A percentile compares a stretch with the other conserved stretches of the same genome.
Conservation (phyloP, 2,329 filamentous ascomycete species). For the Capronia coronata region DNA sequence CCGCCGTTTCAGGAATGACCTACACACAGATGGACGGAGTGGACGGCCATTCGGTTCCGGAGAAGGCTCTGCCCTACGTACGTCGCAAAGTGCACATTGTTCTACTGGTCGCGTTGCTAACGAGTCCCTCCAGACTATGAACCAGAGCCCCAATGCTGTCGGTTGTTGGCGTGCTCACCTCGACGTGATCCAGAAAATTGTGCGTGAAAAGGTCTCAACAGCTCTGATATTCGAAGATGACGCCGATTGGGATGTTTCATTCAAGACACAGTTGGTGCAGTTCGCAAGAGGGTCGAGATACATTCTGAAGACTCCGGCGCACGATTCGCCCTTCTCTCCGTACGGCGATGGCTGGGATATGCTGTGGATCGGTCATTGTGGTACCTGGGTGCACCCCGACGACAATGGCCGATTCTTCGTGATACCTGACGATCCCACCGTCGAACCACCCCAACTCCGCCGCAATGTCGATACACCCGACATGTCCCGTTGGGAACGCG, state of each 20-base stretch:
- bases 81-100: background rate
- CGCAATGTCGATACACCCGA: conserved; percentile 18
- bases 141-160: conserved; percentile 14
- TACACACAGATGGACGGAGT: conserved; percentile 24
- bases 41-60: conserved; percentile 15
- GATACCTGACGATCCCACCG: conserved; percentile 33
- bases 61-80: conserved; percentile 25
- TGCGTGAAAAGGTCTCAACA: conserved; percentile 42
- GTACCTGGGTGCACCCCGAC: conserved; percentile 30
- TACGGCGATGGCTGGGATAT: conserved; percentile 51
- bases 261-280: conserved; percentile 45
- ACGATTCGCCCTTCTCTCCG: conserved; percentile 34
- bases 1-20: conserved; percentile 35
- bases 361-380: conserved; percentile 49
- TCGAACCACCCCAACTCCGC: conserved; percentile 25
- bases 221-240: conserved; percentile 54
- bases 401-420: conserved; percentile 30
- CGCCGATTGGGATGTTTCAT: conserved; percentile 51
- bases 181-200: conserved; percentile 37
- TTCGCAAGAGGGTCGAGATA: conserved; percentile 33
- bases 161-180: conserved; percentile 38
- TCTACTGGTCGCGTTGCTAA: background rate
- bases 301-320: conserved; percentile 29
- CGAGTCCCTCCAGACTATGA: conserved; percentile 19
- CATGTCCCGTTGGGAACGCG: conserved; percentile 18